phyloP scores from a whole-genome alignment of 1,284 basidiomycete species.

The Cutaneotrichosporon dermatis region DNA sequence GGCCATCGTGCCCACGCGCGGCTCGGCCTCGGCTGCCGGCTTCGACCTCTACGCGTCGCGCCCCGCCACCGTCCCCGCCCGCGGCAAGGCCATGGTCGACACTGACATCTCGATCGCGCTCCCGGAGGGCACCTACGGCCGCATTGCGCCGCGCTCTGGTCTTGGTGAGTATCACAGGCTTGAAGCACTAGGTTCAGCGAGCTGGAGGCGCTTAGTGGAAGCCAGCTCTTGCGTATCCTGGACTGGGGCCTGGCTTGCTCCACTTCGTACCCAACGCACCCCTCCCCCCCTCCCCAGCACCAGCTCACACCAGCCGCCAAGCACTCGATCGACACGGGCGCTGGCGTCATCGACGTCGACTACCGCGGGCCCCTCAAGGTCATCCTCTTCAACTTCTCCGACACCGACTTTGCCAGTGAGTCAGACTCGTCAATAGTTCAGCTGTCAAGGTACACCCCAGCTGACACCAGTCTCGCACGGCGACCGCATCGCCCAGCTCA shows the following conservation, averaged over 20 bases:
- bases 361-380: conserved; percentile 91
- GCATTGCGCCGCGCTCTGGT: conserved; percentile 93
- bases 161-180: conserved; percentile 59
- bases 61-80: conserved; percentile 70
- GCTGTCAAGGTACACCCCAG: background rate
- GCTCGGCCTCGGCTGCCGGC: conserved; percentile 80
- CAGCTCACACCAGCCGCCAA: conserved; percentile 66
- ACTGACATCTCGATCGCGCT: conserved; percentile 96
- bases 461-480: conserved; percentile 69
- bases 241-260: too few relatives aligned
- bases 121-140: conserved; percentile 88
- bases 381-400: conserved; percentile 86
- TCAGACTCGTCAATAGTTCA: conserved; percentile 13
- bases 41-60: conserved; percentile 92
- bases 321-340: conserved; percentile 96
- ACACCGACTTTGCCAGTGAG: conserved; percentile 80
- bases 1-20: conserved; percentile 82
- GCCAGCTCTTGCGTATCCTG: background rate
- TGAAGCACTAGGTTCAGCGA: background rate
- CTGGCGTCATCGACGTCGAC: conserved; percentile 95
- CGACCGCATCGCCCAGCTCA: conserved; percentile 91
- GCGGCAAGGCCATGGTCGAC: conserved; percentile 83
- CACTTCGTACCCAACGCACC: too few relatives aligned
- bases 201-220: background rate
- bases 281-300: background rate